phyloP scores from a whole-genome alignment of 805 yeast species.

The Yamadazyma phyllophila region DNA sequence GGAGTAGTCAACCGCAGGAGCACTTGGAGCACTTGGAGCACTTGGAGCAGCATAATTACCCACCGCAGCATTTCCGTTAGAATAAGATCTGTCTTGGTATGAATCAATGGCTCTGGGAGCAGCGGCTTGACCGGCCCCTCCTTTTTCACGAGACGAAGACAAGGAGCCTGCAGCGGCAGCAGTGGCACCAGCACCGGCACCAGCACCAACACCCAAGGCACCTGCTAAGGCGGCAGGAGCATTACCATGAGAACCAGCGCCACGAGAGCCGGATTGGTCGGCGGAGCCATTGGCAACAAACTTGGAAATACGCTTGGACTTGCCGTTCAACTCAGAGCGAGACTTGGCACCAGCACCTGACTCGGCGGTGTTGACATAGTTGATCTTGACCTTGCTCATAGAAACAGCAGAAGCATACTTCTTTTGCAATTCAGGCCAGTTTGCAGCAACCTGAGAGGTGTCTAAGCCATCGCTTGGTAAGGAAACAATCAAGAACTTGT shows the following conservation, averaged over 20 bases:
- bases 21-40: too few species aligned
- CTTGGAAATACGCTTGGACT: slow-evolving; percentile 16
- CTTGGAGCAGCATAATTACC: slow-evolving; percentile 6
- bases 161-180: neutral
- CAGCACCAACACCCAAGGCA: slow-evolving; percentile 8
- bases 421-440: slow-evolving; percentile 71
- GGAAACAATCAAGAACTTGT: slow-evolving; percentile 86
- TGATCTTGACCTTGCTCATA: slow-evolving; percentile 65
- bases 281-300: slow-evolving; percentile 15
- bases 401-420: slow-evolving; percentile 52
- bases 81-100: neutral
- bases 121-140: neutral
- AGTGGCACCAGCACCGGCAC: slow-evolving; percentile 7
- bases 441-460: slow-evolving; percentile 54
- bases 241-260: neutral
- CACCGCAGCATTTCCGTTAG: slow-evolving; percentile 6
- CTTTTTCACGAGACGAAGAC: neutral
- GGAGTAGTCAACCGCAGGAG: slow-evolving; percentile 10
- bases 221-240: slow-evolving; percentile 8
- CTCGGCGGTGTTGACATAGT: slow-evolving; percentile 38
- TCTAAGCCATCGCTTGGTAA: slow-evolving; percentile 69
- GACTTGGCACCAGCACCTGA: slow-evolving; percentile 4
- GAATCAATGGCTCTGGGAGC: slow-evolving; percentile 5
- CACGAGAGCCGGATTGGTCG: neutral
- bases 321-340: slow-evolving; percentile 14